These are phyloP conservation scores for Clonostachys sp. DNA, from an alignment of 2,329 filamentous ascomycete species.

Conservation along the genomic window DNA sequence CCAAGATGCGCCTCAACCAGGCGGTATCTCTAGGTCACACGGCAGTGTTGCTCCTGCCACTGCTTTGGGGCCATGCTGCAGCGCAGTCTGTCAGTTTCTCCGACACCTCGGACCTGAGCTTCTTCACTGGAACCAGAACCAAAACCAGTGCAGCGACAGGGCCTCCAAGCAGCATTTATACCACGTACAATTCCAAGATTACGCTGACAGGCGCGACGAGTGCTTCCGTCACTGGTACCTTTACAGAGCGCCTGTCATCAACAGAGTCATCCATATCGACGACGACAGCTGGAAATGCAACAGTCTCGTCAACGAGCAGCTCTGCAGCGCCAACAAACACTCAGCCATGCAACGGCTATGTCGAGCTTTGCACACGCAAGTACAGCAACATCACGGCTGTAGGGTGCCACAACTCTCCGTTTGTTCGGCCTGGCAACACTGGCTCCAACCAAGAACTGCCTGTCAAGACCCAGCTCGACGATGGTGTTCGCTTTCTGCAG, in stretches of 20 bases:
- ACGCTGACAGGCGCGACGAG: conserved; percentile 30
- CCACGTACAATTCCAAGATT: conserved; percentile 33
- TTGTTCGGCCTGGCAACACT: conserved; percentile 64
- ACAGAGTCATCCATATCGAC: conserved; percentile 16
- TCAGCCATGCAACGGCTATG: conserved; percentile 72
- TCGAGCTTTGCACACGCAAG: conserved; percentile 70
- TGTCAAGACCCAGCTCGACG: conserved; percentile 70
- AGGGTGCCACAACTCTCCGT: conserved; percentile 77
- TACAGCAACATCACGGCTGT: conserved; percentile 82
- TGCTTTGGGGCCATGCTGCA: no score
- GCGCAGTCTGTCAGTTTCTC: conserved; percentile 16
- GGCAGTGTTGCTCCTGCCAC: no score
- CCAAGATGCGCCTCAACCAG: no score
- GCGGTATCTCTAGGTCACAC: no score
- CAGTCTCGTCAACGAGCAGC: conserved; percentile 24
- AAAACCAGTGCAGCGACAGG: conserved; percentile 33
- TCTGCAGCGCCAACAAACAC: conserved; percentile 55
- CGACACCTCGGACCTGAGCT: conserved; percentile 25
- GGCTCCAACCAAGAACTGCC: conserved; percentile 70
- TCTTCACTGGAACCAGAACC: conserved; percentile 29
- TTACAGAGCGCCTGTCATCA: conserved; percentile 34
- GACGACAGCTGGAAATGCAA: conserved; percentile 40
- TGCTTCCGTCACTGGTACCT: conserved; percentile 14
- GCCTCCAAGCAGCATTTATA: conserved; percentile 22
- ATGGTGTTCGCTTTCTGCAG: conserved; percentile 65